A percentile compares a stretch with the other conserved stretches of the same genome.
Conservation (phyloP, 805 yeast genomes). For the Alloascoidea hylecoeti region DNA sequence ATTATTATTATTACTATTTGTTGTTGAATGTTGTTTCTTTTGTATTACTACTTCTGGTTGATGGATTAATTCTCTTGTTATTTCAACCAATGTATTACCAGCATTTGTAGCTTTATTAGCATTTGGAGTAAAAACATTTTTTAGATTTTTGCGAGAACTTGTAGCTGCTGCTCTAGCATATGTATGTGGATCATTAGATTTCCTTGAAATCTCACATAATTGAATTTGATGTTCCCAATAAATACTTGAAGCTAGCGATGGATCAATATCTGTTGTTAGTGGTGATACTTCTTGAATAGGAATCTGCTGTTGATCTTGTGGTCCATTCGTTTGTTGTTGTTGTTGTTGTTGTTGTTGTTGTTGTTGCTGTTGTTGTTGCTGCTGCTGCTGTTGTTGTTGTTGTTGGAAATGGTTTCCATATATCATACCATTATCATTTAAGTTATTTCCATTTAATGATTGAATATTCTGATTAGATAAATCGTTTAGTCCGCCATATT, state of each 20-base stretch:
- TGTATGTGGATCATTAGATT: slow-evolving; percentile 55
- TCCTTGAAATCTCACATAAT: slow-evolving; percentile 57
- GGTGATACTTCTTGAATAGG: slow-evolving; percentile 9
- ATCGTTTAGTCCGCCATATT: too few species aligned
- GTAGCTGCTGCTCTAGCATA: slow-evolving; percentile 79
- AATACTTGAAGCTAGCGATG: slow-evolving; percentile 20
- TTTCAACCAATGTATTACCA: neutral
- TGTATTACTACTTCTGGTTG: neutral
- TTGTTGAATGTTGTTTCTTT: neutral
- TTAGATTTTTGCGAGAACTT: slow-evolving; percentile 28
- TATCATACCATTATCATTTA: neutral
- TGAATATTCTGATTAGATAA: neutral
- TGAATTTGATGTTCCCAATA: slow-evolving; percentile 76
- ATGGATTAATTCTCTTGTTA: neutral
- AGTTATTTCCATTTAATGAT: slow-evolving; percentile 3
- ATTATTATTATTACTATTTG: neutral
- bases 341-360: slow-evolving; percentile 7
- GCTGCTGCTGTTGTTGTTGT: slow-evolving; percentile 10
- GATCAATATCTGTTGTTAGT: slow-evolving; percentile 19
- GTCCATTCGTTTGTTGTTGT: slow-evolving; percentile 10
- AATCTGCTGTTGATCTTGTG: slow-evolving; percentile 12
- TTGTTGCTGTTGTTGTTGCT: slow-evolving; percentile 9
- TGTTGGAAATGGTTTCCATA: slow-evolving; percentile 12
- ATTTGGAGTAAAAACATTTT: slow-evolving; percentile 10
- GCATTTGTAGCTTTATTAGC: slow-evolving; percentile 17